Evolutionary conservation across 2,329 filamentous ascomycete genomes (phyloP).

Genomic region (Bertia moriformis): DNA sequence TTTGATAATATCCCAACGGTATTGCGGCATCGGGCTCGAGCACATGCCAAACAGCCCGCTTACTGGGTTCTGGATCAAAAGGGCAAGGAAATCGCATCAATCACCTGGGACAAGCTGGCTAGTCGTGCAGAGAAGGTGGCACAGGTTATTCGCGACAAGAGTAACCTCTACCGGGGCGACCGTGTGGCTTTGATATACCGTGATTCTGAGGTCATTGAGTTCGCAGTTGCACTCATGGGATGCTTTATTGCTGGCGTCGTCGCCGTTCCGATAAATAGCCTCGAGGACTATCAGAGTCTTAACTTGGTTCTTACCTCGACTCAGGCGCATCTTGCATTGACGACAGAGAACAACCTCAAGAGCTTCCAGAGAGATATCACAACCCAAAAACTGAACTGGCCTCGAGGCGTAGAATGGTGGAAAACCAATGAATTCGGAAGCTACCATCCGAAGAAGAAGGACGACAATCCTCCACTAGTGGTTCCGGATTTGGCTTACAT

Average conservation of each 20-base stretch:
- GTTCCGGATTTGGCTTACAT: constrained; percentile 94
- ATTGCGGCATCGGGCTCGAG: constrained; percentile 73
- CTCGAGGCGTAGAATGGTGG: constrained; percentile 98
- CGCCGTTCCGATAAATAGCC: constrained; percentile 91
- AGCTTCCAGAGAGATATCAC: constrained; percentile 75
- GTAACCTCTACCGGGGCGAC: constrained; percentile 88
- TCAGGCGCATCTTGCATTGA: constrained; percentile 89
- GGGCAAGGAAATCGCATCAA: constrained; percentile 90
- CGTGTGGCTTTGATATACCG: constrained; percentile 91
- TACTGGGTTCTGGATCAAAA: constrained; percentile 95
- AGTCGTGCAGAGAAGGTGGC: constrained; percentile 94
- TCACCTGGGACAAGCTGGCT: constrained; percentile 94
- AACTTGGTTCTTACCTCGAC: constrained; percentile 90
- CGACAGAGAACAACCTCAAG: constrained; percentile 96
- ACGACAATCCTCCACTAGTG: constrained; percentile 59
- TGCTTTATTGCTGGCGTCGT: constrained; percentile 98
- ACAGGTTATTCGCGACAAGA: constrained; percentile 95
- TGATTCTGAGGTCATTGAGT: constrained; percentile 91
- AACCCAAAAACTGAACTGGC: constrained; percentile 64
- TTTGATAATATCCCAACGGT: constrained; percentile 96
- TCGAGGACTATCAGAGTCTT: constrained; percentile 88
- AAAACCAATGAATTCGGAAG: constrained; percentile 99
- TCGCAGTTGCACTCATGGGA: constrained; percentile 83
- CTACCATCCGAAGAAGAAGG: constrained; percentile 83
- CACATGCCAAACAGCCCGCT: constrained; percentile 70